phyloP scores from a whole-genome alignment of 2,329 filamentous ascomycete genomes.

The Calonectria ilicicola region DNA sequence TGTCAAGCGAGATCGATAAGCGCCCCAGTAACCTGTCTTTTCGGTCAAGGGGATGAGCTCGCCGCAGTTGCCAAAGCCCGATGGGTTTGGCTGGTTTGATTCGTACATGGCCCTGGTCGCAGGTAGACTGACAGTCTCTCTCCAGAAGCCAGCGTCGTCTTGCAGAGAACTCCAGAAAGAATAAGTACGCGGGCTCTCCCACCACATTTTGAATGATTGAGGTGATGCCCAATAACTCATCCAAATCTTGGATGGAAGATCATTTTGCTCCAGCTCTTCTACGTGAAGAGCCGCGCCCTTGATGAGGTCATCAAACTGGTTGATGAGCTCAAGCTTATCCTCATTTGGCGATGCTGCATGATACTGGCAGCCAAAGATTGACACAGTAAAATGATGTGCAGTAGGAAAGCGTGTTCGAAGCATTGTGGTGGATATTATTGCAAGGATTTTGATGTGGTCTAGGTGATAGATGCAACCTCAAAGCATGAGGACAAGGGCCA shows the following conservation, averaged over 20 bases:
- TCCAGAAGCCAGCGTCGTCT: slow-evolving; percentile 27
- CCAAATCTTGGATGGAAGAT: slow-evolving; percentile 12
- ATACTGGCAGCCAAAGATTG: slow-evolving; percentile 13
- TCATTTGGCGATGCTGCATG: not conserved
- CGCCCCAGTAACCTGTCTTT: slow-evolving; percentile 22
- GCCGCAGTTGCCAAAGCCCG: slow-evolving; percentile 18
- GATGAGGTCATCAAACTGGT: not conserved
- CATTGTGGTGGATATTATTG: not conserved
- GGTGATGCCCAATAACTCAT: slow-evolving; percentile 15
- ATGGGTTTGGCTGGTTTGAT: not conserved
- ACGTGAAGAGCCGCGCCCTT: slow-evolving; percentile 7
- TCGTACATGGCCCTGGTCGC: slow-evolving; percentile 19
- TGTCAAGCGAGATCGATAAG: slow-evolving; percentile 20
- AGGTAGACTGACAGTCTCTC: slow-evolving; percentile 20
- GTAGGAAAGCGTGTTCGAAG: slow-evolving; percentile 12
- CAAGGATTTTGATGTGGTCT: no score
- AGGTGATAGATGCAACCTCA: not conserved
- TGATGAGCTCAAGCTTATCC: slow-evolving; percentile 5
- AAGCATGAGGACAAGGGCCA: not conserved
- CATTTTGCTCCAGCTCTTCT: slow-evolving; percentile 15
- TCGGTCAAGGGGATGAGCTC: slow-evolving; percentile 15
- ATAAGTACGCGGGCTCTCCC: not conserved
- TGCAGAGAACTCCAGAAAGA: slow-evolving; percentile 21
- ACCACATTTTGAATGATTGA: slow-evolving; percentile 12
- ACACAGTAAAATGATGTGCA: slow-evolving; percentile 13